Percentiles rank a stretch among this genome's conserved stretches.
These are phyloP conservation scores for Pseudogymnoascus sp. DNA, from an alignment of 2,329 filamentous ascomycete genomes.

Conservation along the genomic window DNA sequence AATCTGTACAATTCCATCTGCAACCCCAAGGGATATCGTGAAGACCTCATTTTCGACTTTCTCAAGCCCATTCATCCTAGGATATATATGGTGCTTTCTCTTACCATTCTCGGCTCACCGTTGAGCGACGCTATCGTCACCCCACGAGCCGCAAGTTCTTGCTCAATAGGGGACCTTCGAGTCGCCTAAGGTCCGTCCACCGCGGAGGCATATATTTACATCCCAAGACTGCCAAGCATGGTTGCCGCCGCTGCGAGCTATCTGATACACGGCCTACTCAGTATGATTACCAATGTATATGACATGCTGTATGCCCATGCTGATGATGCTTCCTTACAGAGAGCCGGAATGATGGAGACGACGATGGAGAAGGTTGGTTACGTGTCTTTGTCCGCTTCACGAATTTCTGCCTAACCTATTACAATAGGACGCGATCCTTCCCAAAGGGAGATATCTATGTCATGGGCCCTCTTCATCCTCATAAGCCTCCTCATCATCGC, in stretches of 20 bases:
- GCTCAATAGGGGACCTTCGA: constrained; percentile 9
- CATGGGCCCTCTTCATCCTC: constrained; percentile 95
- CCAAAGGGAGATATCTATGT: constrained; percentile 89
- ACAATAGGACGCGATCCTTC: constrained; percentile 66
- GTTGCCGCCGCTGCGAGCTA: constrained; percentile 10
- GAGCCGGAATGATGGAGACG: constrained; percentile 27
- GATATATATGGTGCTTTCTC: constrained; percentile 30
- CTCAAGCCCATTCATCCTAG: constrained; percentile 13
- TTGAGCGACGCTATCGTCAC: constrained; percentile 24
- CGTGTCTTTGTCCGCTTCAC: neutral
- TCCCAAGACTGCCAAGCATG: constrained; percentile 12
- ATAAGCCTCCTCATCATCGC: constrained; percentile 90
- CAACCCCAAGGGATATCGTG: constrained; percentile 12
- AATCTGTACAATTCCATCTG: constrained; percentile 9
- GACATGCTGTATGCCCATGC: constrained; percentile 14
- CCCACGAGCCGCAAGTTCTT: constrained; percentile 10
- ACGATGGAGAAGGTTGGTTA: constrained; percentile 24
- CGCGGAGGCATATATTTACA: constrained; percentile 1
- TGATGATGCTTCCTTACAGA: constrained; percentile 23
- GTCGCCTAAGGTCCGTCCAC: neutral
- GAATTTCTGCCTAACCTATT: constrained; percentile 21
- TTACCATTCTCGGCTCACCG: constrained; percentile 25
- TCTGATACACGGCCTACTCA: neutral
- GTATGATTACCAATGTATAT: neutral
- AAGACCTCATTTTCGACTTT: constrained; percentile 8